Base-by-base conservation (phyloP, 352 stramenopile genomes). In the Pythium inflatum region DNA sequence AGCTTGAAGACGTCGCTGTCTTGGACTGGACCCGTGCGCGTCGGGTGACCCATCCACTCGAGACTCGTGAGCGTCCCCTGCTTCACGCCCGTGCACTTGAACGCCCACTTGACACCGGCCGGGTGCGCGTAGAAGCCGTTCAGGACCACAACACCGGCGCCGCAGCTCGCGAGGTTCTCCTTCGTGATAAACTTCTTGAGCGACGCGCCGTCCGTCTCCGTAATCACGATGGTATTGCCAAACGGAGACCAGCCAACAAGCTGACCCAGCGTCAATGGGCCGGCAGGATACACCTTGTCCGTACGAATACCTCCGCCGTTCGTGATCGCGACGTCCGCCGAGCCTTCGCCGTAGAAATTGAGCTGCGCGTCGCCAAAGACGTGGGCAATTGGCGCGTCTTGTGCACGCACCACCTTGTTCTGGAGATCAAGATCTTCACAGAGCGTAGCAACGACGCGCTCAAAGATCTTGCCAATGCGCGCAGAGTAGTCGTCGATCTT, bases 81-180 rank as follows among this genome's bases (percentile, higher is more conserved):
- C 16, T 60, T 63, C 33, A 60, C 22, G 16, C 66, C 75, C 28
- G 75, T 87, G 79, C 85, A 93, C 61, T 71, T 80, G 73, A 87
- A 93, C 16, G 71, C 74, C 62, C 87, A 93, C 76, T 89, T 89
- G 67, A 93, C 78, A 58, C 83, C 83, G 3, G 78, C 77, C 24
- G 81, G 70, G 62, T 93, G 83, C 27, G 88, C 71, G 74, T 89
- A 91, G 51, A 87, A 80, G 33, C 85, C 85, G 67, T 93, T 91
- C 40, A 79, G 63, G 22, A 80, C 60, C 24, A 91, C 70, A 13
- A 81, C 50, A 28, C 74, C 74, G 46, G 51, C 73, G 18, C 80
- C 85, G 50, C 85, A 91, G 59, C 64, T 86, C 3, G 41, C 73
- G 28, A 56, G 45, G 78, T 89, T 86, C 61, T 91, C 74, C 24